Conservation (phyloP, 1,139 yeast genomes). For the Arxiozyma heterogenica region DNA sequence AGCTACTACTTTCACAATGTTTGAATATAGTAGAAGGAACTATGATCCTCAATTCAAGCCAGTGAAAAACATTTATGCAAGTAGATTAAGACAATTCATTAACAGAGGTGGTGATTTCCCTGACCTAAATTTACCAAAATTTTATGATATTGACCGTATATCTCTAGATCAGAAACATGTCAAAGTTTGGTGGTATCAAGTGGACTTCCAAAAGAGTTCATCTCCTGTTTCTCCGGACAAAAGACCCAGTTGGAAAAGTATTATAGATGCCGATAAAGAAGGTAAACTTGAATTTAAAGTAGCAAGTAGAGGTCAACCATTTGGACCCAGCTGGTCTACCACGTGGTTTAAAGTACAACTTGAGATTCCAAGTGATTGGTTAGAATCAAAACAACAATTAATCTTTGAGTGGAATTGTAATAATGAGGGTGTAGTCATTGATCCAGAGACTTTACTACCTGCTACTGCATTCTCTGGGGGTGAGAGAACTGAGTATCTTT, state of each 20-base stretch:
- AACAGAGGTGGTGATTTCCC: constrained; percentile 63
- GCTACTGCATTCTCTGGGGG: constrained; percentile 83
- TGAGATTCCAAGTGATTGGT: constrained; percentile 55
- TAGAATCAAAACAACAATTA: constrained; percentile 37
- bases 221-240: constrained; percentile 30
- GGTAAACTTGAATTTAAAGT: constrained; percentile 35
- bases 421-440: constrained; percentile 77
- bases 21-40: constrained; percentile 31
- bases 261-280: constrained; percentile 35
- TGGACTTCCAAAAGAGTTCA: constrained; percentile 26
- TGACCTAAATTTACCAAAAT: constrained; percentile 68
- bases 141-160: constrained; percentile 55
- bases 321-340: constrained; percentile 95
- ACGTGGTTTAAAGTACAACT: constrained; percentile 79
- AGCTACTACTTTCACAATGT: constrained; percentile 1
- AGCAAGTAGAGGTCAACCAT: constrained; percentile 62
- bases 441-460: constrained; percentile 50
- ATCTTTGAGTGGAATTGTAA: constrained; percentile 79
- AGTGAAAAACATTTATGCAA: constrained; percentile 67
- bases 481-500: constrained; percentile 63
- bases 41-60: constrained; percentile 75
- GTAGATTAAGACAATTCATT: constrained; percentile 72
- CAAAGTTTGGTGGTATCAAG: constrained; percentile 29
- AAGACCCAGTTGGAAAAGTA: constrained; percentile 71
- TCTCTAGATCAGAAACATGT: constrained; percentile 21